Evolutionary conservation across 2,329 filamentous ascomycete genomes (phyloP).

Genomic region (Ascosphaera aggregata): DNA sequence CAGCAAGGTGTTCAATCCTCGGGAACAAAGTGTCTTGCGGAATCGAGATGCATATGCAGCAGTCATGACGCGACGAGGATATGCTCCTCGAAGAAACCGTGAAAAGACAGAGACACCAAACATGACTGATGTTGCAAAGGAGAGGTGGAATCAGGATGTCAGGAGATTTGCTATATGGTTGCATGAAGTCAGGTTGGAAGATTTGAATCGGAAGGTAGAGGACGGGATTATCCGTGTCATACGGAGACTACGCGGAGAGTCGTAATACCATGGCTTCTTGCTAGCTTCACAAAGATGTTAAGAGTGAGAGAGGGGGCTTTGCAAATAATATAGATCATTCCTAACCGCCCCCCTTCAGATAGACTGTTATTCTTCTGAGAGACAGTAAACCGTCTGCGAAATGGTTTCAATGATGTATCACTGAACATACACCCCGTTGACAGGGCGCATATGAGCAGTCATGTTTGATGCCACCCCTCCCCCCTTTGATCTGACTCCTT

Average conservation of each 20-base stretch:
- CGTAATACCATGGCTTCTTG: too few species aligned
- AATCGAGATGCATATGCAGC: slow-evolving; percentile 2
- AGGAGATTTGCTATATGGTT: slow-evolving; percentile 41
- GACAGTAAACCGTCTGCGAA: too few species aligned
- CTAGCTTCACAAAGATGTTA: too few species aligned
- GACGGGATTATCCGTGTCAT: slow-evolving; percentile 29
- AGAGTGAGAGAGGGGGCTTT: too few species aligned
- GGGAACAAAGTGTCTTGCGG: not conserved
- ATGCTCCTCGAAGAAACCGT: slow-evolving; percentile 5
- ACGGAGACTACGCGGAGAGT: slow-evolving; percentile 2
- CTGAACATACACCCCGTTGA: too few species aligned
- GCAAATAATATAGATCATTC: too few species aligned
- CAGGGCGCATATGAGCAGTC: too few species aligned
- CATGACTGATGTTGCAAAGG: slow-evolving; percentile 45
- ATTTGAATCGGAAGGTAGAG: slow-evolving; percentile 22
- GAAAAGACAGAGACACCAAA: slow-evolving; percentile 18
- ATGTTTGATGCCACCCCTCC: too few species aligned
- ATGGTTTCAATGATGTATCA: too few species aligned
- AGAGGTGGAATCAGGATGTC: slow-evolving; percentile 55
- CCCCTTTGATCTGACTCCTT: too few species aligned
- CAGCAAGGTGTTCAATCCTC: not conserved
- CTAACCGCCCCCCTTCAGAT: too few species aligned
- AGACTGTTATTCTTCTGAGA: too few species aligned
- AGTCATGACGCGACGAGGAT: slow-evolving; percentile 6
- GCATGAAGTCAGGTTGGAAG: slow-evolving; percentile 41